Base-by-base conservation (phyloP, 2,329 filamentous ascomycete genomes). In the Pseudogymnoascus verrucosus region DNA sequence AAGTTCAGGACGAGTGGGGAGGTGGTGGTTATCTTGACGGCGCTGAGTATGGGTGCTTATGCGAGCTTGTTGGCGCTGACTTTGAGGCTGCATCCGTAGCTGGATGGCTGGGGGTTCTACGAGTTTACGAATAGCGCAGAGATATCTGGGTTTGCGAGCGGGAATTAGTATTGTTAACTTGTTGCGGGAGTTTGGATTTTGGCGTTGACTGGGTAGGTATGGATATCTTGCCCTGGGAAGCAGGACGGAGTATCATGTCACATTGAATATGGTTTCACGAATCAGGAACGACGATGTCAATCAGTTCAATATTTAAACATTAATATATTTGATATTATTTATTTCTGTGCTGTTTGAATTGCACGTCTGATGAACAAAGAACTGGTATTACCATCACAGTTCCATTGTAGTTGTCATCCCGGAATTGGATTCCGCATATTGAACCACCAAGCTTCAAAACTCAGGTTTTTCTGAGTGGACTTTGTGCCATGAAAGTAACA, bases 1-100 rank as follows among this genome's bases (percentile, higher is more conserved):
- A 85, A 81, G 71, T 88, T 88, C 68, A 80, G 85, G 66, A 88
- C 85, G 19, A 86, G 83, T 66, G 84, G 85, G 26, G 85, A 86
- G 70, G 86, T 82, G 61, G 84, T 88, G 19, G 74, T 83, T 1
- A 71, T 88, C 37, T 75, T 88, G 68, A 84, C 83, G 1, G 67
- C 72, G 7, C 71, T 88, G 66, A 87, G 84, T 67, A 70, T 88
- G 44, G 76, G 77, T 39, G 83, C 84, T 4, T 88, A 88, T 72
- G 69, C 82, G 5, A 80, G 78, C 37, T 73, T 88, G 68, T 73
- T 87, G 68, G 78, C 83, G 26, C 73, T 88, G 68, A 83, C 84
- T 0, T 81, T 80, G 77, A 71, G 66, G 64, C 64, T 75, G 63
- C 8, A 57, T 12, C 51, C 51, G 51, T 57, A 57, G 28, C 10